Evolutionary conservation across 768 basidiomycete genomes (phyloP), one percentile per base, ranked within the genome.

Genomic region (Chalciporus pseudorubinellus): DNA sequence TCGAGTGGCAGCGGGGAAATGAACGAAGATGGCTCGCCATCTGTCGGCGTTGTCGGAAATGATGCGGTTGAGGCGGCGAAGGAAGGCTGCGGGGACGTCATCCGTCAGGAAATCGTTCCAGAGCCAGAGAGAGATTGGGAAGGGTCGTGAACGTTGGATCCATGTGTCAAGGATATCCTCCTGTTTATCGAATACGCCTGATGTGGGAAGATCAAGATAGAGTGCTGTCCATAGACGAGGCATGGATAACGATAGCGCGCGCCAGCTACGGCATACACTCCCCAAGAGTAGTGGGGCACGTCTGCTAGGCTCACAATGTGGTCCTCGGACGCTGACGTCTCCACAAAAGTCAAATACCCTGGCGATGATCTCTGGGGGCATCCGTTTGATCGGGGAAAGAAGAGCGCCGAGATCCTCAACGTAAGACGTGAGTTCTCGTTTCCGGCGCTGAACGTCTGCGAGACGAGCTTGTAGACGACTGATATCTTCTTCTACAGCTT

Each of bases 101-200:
- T 67, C 66, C 2, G 66, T 64, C 55, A 68, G 52, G 54, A 67
- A 68, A 52, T 67, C 64, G 44, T 67, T 67, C 66, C 66, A 67
- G 1, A 67, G 39, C 66, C 66, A 67, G 1, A 68, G 20, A 0
- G 66, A 59, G 44, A 67, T 45, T 42, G 62, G 53, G 18, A 64
- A 52, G 0, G 63, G 66, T 24, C 57, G 64, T 1, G 66, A 50
- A 28, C 66, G 66, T 20, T 62, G 58, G 48, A 67, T 52, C 66
- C 66, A 67, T 1, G 61, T 55, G 6, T 48, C 20, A 43, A 67
- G 51, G 48, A 68, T 59, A 31, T 57, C 57, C 18, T 66, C 64
- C 18, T 68, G 58, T 6, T 34, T 62, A 5, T 58, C 56, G 39
- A 67, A 34, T 42, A 29, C 18, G 50, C 60, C 66, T 1, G 45